Percentiles rank a stretch among this genome's conserved stretches.
Evolutionary conservation across 129 eudicot species (phyloP).

Genomic region (Lonicera japonica): DNA sequence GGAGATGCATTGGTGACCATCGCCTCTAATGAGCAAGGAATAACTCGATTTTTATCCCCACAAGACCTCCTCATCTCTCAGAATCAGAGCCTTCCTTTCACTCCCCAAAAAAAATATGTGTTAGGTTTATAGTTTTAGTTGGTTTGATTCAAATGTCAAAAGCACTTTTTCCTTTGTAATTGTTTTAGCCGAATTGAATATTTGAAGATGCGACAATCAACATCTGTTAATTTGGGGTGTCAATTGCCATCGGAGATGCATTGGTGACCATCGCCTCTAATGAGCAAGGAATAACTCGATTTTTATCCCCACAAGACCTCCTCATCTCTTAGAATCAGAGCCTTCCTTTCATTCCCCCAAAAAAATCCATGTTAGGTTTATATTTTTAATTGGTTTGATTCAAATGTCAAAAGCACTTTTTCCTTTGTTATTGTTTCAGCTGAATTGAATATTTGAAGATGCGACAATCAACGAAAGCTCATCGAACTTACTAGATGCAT

Average conservation of each 20-base stretch:
- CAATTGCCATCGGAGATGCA: slow-evolving; percentile 82
- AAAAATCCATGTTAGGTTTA: too few relatives aligned
- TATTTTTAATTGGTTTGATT: too few relatives aligned
- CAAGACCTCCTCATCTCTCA: slow-evolving; percentile 18
- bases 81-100: slow-evolving; percentile 77
- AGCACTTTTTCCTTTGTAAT: too few relatives aligned
- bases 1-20: slow-evolving; percentile 78
- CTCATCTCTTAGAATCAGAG: slow-evolving; percentile 51
- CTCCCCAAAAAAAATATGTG: slow-evolving; percentile 51
- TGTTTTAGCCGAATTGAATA: too few relatives aligned
- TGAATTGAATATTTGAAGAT: too few relatives aligned
- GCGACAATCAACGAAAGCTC: too few relatives aligned
- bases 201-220: too few relatives aligned
- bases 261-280: slow-evolving; percentile 68
- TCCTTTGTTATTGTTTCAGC: too few relatives aligned
- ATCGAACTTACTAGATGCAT: too few relatives aligned
- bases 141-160: too few relatives aligned
- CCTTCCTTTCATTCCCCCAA: slow-evolving; percentile 63
- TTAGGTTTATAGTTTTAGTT: too few relatives aligned
- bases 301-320: slow-evolving; percentile 1
- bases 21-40: slow-evolving; percentile 75
- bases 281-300: slow-evolving; percentile 76
- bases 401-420: too few relatives aligned
- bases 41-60: slow-evolving; percentile 38
- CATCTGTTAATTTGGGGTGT: slow-evolving; percentile 54